A percentile compares a stretch with the other conserved stretches of the same genome.
phyloP scores from a whole-genome alignment of 2,329 filamentous ascomycete genomes.

The Fusarium pseudonygamai region DNA sequence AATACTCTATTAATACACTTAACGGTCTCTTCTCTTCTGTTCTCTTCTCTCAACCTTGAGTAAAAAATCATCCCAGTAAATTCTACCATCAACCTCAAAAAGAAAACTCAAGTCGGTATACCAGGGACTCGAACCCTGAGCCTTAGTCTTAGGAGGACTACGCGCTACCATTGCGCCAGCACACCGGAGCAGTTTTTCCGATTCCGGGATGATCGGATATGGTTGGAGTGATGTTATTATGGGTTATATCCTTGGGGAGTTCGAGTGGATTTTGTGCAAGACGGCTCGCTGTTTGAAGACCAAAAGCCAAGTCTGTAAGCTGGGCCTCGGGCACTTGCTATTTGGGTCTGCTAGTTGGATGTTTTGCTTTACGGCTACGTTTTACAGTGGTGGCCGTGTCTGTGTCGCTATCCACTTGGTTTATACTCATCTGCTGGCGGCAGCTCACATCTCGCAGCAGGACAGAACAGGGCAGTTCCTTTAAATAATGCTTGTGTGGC shows the following conservation, averaged over 20 bases:
- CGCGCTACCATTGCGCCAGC: slow-evolving; percentile 51
- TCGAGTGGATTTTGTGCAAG: fast-evolving
- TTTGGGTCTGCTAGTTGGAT: neutral
- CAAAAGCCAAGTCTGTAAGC: neutral
- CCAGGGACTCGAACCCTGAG: slow-evolving; percentile 53
- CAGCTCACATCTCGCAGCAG: neutral
- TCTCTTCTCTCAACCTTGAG: no score
- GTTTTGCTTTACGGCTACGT: neutral
- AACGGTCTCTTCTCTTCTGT: no score
- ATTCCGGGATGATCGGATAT: slow-evolving; percentile 35
- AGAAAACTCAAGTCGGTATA: slow-evolving; percentile 32
- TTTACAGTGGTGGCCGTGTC: neutral
- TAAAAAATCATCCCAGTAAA: no score
- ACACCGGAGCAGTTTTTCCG: slow-evolving; percentile 3
- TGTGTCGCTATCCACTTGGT: neutral
- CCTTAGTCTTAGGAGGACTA: slow-evolving; percentile 54
- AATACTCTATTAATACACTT: no score
- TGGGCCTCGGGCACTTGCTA: neutral
- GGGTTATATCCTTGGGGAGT: neutral
- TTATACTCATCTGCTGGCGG: neutral
- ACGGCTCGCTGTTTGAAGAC: neutral
- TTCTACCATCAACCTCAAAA: neutral
- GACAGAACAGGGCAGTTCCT: neutral
- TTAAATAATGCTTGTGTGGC: neutral
- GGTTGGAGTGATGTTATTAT: neutral